A percentile compares a stretch with the other conserved stretches of the same genome.
phyloP scores from a whole-genome alignment of 345 rosid species.

The Lepidium didymum region DNA sequence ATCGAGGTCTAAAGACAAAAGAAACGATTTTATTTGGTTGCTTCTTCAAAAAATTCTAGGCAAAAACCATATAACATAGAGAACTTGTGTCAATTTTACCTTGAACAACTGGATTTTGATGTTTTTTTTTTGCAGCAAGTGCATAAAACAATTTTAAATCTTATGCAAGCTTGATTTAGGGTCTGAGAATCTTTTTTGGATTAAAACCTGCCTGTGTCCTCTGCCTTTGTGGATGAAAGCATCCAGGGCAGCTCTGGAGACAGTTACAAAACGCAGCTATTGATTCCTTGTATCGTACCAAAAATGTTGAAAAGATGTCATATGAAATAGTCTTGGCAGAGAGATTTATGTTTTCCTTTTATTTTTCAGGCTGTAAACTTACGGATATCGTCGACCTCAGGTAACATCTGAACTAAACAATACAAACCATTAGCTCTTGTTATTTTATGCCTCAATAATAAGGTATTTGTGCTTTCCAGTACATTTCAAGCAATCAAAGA shows the following conservation, averaged over 20 bases:
- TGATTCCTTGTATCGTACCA: conserved; percentile 1
- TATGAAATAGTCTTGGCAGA: not conserved
- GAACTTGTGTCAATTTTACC: not conserved
- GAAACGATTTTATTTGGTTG: not conserved
- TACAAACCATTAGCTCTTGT: not conserved
- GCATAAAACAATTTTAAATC: conserved; percentile 16
- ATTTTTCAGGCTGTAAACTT: conserved; percentile 77
- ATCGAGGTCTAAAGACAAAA: not conserved
- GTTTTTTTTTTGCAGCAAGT: conserved; percentile 13
- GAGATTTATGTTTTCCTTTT: conserved; percentile 21
- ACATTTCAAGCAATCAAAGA: conserved; percentile 62
- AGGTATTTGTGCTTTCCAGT: conserved; percentile 38
- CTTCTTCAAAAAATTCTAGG: conserved; percentile 7
- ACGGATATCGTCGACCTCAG: conserved; percentile 46
- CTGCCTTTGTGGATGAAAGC: conserved; percentile 24
- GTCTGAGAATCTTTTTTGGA: conserved; percentile 21
- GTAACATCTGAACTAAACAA: conserved; percentile 3
- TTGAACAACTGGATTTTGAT: conserved; percentile 14
- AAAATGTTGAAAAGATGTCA: not conserved
- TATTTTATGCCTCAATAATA: not conserved
- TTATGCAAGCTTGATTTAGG: conserved; percentile 18
- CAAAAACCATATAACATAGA: conserved; percentile 4
- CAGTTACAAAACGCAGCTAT: conserved; percentile 4
- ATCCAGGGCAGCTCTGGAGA: conserved; percentile 7
- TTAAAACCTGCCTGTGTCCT: conserved; percentile 13